Evolutionary conservation across 495 filamentous ascomycete species (phyloP).

Genomic region (Aspergillus conjunctus): DNA sequence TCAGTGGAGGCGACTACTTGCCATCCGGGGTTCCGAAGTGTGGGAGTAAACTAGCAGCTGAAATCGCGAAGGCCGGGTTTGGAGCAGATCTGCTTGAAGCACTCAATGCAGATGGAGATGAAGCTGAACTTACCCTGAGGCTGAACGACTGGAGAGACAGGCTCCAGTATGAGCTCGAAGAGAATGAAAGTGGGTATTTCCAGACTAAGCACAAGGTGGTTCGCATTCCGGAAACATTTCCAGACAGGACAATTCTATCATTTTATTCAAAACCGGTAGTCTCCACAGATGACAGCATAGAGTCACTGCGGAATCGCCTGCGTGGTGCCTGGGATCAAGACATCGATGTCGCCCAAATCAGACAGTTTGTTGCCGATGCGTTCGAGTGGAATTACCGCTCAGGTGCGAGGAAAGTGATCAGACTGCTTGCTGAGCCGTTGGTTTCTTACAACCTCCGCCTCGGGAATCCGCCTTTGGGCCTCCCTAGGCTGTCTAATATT

Average conservation of each 20-base stretch:
- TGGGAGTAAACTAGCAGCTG: slow-evolving; percentile 82
- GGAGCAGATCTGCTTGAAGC: slow-evolving; percentile 72
- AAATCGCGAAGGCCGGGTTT: slow-evolving; percentile 88
- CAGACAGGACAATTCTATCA: slow-evolving; percentile 72
- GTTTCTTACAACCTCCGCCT: slow-evolving; percentile 65
- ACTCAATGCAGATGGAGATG: slow-evolving; percentile 48
- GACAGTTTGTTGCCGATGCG: slow-evolving; percentile 71
- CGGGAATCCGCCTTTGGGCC: slow-evolving; percentile 28
- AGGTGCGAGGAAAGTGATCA: slow-evolving; percentile 84
- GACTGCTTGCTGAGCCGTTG: slow-evolving; percentile 76
- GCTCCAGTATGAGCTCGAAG: slow-evolving; percentile 72
- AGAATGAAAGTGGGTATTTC: slow-evolving; percentile 86
- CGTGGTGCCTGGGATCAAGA: slow-evolving; percentile 62
- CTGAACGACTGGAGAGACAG: slow-evolving; percentile 73
- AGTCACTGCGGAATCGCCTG: slow-evolving; percentile 49
- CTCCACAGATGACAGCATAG: slow-evolving; percentile 62
- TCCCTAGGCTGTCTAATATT: slow-evolving; percentile 32
- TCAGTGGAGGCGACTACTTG: slow-evolving; percentile 95
- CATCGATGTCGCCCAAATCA: slow-evolving; percentile 67
- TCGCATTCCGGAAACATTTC: slow-evolving; percentile 78
- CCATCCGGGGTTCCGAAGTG: slow-evolving; percentile 87
- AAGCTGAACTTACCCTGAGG: slow-evolving; percentile 45
- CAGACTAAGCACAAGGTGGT: slow-evolving; percentile 70
- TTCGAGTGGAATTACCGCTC: slow-evolving; percentile 82
- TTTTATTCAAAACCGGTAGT: slow-evolving; percentile 87